These are phyloP conservation scores for Mucor mucedo DNA, from an alignment of 371 early-diverging fungal genomes.

Conservation along the genomic window DNA sequence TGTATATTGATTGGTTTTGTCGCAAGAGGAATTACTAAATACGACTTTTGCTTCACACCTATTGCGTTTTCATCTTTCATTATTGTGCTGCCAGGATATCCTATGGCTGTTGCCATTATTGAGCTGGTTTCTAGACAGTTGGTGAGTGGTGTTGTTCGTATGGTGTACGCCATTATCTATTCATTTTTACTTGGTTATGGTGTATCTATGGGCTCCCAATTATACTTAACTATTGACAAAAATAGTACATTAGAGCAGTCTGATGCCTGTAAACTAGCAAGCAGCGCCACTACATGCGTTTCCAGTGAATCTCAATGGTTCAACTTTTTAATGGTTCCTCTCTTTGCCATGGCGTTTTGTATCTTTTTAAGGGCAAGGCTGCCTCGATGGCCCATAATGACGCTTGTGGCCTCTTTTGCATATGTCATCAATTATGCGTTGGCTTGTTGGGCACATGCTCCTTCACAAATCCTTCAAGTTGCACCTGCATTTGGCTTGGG, in stretches of 20 bases:
- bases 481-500: constrained; percentile 64
- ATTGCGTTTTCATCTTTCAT: constrained; percentile 57
- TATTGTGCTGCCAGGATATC: constrained; percentile 73
- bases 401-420: constrained; percentile 39
- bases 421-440: constrained; percentile 44
- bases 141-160: constrained; percentile 81
- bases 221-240: constrained; percentile 46
- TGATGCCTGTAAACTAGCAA: constrained; percentile 22
- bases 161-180: constrained; percentile 79
- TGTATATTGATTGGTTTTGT: constrained; percentile 72
- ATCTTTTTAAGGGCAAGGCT: constrained; percentile 48
- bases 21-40: constrained; percentile 41
- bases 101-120: constrained; percentile 76
- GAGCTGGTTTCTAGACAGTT: constrained; percentile 86
- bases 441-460: constrained; percentile 51
- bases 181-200: constrained; percentile 83
- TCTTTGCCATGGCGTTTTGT: constrained; percentile 52
- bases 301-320: constrained; percentile 33
- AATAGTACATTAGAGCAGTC: constrained; percentile 22
- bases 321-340: constrained; percentile 43
- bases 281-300: constrained; percentile 30
- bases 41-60: constrained; percentile 51
- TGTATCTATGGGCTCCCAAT: constrained; percentile 71
- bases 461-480: constrained; percentile 48
- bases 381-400: constrained; percentile 48